Evolutionary conservation across 2,329 filamentous ascomycete species (phyloP).

Genomic region (Neonectria coccinea): DNA sequence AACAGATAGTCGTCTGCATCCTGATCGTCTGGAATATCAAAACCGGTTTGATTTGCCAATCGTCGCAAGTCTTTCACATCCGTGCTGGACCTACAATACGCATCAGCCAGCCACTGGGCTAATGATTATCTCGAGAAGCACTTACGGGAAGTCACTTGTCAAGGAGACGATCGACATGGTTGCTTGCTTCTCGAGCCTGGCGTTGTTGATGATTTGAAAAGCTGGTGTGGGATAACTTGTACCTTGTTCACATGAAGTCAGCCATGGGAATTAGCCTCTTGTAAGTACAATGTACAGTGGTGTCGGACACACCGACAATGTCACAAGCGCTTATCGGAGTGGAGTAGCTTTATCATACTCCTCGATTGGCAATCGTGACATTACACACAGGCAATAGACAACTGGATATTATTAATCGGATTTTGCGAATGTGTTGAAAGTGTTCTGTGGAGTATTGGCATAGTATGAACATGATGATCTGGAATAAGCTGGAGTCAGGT

Average conservation of each 20-base stretch:
- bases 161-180: conserved; percentile 21
- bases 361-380: neutral
- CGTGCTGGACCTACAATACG: conserved; percentile 17
- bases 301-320: neutral
- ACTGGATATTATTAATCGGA: neutral
- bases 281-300: neutral
- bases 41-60: conserved; percentile 34
- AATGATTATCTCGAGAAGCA: neutral
- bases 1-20: conserved; percentile 46
- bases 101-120: neutral
- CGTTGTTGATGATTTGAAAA: neutral
- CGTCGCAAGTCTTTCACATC: conserved; percentile 30
- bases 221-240: neutral
- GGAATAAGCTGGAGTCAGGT: neutral
- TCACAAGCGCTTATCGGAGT: neutral
- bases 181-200: neutral
- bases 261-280: neutral
- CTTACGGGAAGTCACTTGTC: conserved; percentile 6
- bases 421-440: neutral
- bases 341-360: neutral
- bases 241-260: neutral
- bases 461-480: neutral
- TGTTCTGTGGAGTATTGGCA: neutral
- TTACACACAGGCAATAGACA: neutral
- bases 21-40: conserved; percentile 29